Evolutionary conservation across 2,329 filamentous ascomycete species (phyloP).

Genomic region (Fusarium poae): DNA sequence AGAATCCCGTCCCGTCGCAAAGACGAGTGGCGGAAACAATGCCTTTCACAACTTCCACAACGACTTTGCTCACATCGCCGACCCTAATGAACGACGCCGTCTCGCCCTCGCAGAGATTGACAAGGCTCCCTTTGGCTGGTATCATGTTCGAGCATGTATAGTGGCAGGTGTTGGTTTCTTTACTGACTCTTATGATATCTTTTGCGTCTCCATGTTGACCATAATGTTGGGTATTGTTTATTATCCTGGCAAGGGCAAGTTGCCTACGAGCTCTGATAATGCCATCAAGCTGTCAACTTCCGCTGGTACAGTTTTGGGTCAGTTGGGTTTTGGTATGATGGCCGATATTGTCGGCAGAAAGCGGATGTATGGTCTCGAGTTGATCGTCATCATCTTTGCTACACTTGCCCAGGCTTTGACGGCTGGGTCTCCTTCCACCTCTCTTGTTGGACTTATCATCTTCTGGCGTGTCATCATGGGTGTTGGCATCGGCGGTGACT

Average conservation of each 20-base stretch:
- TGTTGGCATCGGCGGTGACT: slow-evolving; percentile 67
- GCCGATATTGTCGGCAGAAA: slow-evolving; percentile 84
- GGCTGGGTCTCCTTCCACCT: slow-evolving; percentile 71
- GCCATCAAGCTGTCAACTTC: slow-evolving; percentile 89
- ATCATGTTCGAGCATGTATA: slow-evolving; percentile 81
- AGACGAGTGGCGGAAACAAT: slow-evolving; percentile 74
- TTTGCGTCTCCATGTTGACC: slow-evolving; percentile 79
- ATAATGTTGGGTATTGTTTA: slow-evolving; percentile 85
- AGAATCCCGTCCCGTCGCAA: slow-evolving; percentile 44
- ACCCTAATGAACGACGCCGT: slow-evolving; percentile 82
- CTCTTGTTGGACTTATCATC: slow-evolving; percentile 75
- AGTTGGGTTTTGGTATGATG: slow-evolving; percentile 81
- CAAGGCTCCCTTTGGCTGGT: slow-evolving; percentile 86
- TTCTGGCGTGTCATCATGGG: slow-evolving; percentile 85
- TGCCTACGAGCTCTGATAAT: slow-evolving; percentile 77
- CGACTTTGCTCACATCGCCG: slow-evolving; percentile 73
- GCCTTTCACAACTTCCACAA: slow-evolving; percentile 85
- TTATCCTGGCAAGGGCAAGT: slow-evolving; percentile 69
- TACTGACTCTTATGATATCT: slow-evolving; percentile 88
- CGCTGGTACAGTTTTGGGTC: slow-evolving; percentile 84
- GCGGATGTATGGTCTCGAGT: slow-evolving; percentile 78
- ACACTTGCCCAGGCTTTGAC: slow-evolving; percentile 79
- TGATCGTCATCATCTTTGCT: slow-evolving; percentile 84
- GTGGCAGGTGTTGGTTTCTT: slow-evolving; percentile 91
- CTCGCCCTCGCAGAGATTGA: slow-evolving; percentile 86